Evolutionary conservation across 2,329 filamentous ascomycete species (phyloP), one percentile per base, ranked within the genome.

Genomic region (Pestalotiopsis sp.): DNA sequence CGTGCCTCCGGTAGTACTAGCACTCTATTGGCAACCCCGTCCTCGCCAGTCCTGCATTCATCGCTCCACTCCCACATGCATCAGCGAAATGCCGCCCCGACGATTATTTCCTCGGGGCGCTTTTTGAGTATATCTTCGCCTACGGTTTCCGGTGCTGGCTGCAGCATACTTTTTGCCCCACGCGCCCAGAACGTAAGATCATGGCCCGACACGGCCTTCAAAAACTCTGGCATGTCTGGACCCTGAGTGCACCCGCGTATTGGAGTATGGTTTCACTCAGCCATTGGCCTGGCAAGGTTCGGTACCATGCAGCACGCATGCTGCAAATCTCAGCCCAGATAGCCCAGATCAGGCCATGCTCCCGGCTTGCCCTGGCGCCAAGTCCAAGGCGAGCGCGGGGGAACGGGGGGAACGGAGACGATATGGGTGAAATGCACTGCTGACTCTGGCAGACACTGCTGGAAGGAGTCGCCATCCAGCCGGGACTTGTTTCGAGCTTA

Each of bases 261-360:
- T 23, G 45, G 45, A 52, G 45, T n/a, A 59, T 27, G 57, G 57
- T 36, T 59, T 59, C 57, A 59, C 57, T 39, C 31, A 36, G 27
- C 59, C 27, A 62, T 62, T 62, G 59, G 59, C 59, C 38, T 62
- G 59, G 31, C 25, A 62, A 39, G 59, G 59, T 62, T 62, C 59
- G 59, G 59, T 17, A 59, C 25, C 23, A 17, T 62, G 59, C 59
- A 62, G 59, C 23, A 36, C 14, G 20, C 45, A 52, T 36, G 27
- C 27, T 38, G 59, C 59, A 39, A 39, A 62, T 39, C 59, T 62
- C 27, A 62, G 27, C 59, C 59, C 59, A 62, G 59, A 62, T 62
- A 62, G 27, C 59, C 59, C 59, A 62, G 36, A 62, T 62, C 59
- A 62, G 59, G 59, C 59, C 36, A 62, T 62, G n/a, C 14, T 7